These are phyloP conservation scores for Ceratocystis harringtonii DNA, from an alignment of 2,329 filamentous ascomycete species.

Conservation along the genomic window DNA sequence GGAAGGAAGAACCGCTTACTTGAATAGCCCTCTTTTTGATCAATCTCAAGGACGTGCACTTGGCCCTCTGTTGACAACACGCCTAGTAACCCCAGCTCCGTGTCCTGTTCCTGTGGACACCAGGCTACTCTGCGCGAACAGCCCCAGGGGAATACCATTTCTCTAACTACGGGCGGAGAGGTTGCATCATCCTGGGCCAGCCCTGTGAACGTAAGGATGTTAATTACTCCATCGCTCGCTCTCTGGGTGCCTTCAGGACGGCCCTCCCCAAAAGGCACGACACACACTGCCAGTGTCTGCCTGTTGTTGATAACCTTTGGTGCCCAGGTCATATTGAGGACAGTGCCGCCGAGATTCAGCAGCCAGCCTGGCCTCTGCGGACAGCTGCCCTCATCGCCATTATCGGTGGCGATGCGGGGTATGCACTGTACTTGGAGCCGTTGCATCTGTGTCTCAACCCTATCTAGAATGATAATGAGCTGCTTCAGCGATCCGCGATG, in stretches of 20 bases:
- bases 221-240: conserved; percentile 33
- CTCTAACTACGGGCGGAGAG: conserved; percentile 28
- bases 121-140: conserved; percentile 37
- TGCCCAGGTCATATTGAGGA: conserved; percentile 39
- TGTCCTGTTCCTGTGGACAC: conserved; percentile 32
- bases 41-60: conserved; percentile 33
- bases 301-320: conserved; percentile 24
- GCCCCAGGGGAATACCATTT: conserved; percentile 37
- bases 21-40: conserved; percentile 22
- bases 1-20: conserved; percentile 1
- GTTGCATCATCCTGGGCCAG: conserved; percentile 21
- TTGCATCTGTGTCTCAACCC: conserved; percentile 22
- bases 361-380: conserved; percentile 34
- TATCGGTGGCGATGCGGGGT: conserved; percentile 16
- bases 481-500: conserved; percentile 22
- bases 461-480: conserved; percentile 23
- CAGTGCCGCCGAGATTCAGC: conserved; percentile 39
- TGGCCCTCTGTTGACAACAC: conserved; percentile 37
- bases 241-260: conserved; percentile 30
- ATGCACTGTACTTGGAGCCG: conserved; percentile 19
- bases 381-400: conserved; percentile 7
- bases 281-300: conserved; percentile 38
- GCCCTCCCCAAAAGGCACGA: conserved; percentile 34
- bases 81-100: conserved; percentile 30
- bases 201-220: conserved; percentile 36